phyloP scores from a whole-genome alignment of 306 rosid species.

The Rosa chinensis region DNA sequence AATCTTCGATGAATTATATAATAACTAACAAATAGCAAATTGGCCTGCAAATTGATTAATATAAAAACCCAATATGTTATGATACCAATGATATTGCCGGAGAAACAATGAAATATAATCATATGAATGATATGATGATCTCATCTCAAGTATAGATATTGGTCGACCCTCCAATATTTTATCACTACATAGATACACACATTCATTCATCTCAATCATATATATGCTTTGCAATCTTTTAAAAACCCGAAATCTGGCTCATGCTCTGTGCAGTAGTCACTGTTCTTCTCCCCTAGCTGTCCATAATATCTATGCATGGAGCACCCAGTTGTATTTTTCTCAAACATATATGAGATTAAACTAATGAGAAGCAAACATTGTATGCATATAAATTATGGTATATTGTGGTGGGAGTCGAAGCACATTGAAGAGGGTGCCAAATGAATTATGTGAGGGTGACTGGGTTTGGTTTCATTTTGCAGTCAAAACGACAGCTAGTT shows the following conservation, averaged over 20 bases:
- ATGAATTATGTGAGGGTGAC: slow-evolving; percentile 12
- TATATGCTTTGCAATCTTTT: background rate
- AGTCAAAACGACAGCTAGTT: slow-evolving; percentile 6
- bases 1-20: too few species aligned
- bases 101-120: background rate
- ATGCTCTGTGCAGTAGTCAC: background rate
- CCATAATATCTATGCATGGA: slow-evolving; percentile 2
- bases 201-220: background rate
- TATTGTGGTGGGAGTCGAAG: slow-evolving; percentile 12
- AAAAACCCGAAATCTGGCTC: background rate
- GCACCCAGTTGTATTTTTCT: background rate
- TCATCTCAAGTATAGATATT: background rate
- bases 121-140: background rate
- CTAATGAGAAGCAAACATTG: background rate
- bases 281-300: slow-evolving; percentile 4
- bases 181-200: background rate
- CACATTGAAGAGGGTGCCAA: slow-evolving; percentile 26
- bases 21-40: background rate
- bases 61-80: background rate
- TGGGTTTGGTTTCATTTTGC: slow-evolving; percentile 2
- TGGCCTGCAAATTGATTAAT: background rate
- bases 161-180: slow-evolving; percentile 4
- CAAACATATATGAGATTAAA: background rate
- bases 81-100: background rate
- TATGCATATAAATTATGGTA: background rate